Conservation (phyloP, 495 filamentous ascomycete species). For the Podospora sp. region DNA sequence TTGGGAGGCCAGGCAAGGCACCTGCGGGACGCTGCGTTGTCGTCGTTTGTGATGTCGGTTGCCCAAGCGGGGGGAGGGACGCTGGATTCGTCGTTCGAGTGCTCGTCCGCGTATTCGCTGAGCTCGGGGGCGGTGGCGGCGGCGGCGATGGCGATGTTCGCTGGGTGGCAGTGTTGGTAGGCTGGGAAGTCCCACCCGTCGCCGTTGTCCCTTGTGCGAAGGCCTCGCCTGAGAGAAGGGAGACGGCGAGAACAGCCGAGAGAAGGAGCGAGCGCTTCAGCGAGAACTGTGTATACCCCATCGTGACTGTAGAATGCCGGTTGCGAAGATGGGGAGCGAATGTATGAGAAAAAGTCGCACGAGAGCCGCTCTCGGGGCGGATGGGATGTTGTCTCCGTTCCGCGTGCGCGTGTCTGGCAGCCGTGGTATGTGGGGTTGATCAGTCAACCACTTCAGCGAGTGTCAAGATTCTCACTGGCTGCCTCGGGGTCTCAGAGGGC, state of each 20-base stretch:
- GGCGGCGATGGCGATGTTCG: constrained; percentile 26
- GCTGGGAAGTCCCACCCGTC: neutral
- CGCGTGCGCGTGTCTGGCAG: neutral
- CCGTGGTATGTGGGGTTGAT: constrained; percentile 26
- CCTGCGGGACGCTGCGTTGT: neutral
- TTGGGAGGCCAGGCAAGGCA: constrained; percentile 45
- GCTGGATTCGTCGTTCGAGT: constrained; percentile 3
- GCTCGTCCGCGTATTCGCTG: constrained; percentile 27
- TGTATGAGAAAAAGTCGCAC: neutral
- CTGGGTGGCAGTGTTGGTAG: constrained; percentile 22
- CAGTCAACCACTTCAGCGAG: constrained; percentile 29
- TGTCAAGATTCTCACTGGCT: constrained; percentile 20
- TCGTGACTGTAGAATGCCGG: constrained; percentile 16
- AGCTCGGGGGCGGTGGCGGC: constrained; percentile 30
- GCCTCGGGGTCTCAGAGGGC: constrained; percentile 21
- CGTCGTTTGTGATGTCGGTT: neutral
- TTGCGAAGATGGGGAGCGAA: constrained; percentile 2
- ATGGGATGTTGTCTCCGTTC: constrained; percentile 8
- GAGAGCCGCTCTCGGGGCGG: neutral
- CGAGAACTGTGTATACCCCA: constrained; percentile 35
- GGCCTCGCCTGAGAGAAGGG: constrained; percentile 34
- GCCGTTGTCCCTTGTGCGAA: constrained; percentile 37
- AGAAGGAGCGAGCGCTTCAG: constrained; percentile 42
- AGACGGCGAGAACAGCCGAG: constrained; percentile 35
- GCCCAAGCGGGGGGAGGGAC: constrained; percentile 7